Conservation (phyloP, 352 stramenopile genomes). For the Phytopythium cucurbitacearum region DNA sequence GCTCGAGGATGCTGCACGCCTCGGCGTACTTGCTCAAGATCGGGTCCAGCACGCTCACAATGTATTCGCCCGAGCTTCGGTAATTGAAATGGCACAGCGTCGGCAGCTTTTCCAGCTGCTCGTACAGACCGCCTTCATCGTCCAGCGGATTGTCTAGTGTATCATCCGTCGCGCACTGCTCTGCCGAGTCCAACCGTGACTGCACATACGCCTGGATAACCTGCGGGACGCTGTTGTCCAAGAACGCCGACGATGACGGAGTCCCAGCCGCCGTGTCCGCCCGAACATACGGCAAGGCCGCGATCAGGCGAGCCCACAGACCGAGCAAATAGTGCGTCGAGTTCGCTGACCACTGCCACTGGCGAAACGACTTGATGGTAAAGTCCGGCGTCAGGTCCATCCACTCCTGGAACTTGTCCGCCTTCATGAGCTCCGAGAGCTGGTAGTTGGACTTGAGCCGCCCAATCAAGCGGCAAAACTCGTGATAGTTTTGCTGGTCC, state of each 20-base stretch:
- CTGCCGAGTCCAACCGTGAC: constrained; percentile 92
- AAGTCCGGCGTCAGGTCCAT: constrained; percentile 95
- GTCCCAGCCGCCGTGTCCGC: constrained; percentile 54
- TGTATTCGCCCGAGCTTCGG: constrained; percentile 87
- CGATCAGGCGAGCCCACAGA: constrained; percentile 95
- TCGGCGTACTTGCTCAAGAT: constrained; percentile 93
- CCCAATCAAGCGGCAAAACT: constrained; percentile 97
- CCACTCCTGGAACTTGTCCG: constrained; percentile 96
- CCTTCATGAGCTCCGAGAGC: constrained; percentile 96
- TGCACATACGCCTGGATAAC: constrained; percentile 96
- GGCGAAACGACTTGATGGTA: constrained; percentile 95
- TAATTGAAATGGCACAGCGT: constrained; percentile 98
- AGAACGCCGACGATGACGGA: constrained; percentile 52
- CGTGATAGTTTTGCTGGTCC: constrained; percentile 98
- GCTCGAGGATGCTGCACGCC: constrained; percentile 71
- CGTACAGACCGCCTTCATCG: constrained; percentile 94
- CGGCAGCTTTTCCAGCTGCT: constrained; percentile 96
- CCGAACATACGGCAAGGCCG: constrained; percentile 95
- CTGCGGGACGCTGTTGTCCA: constrained; percentile 70
- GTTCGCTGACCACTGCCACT: constrained; percentile 94
- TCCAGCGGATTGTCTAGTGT: constrained; percentile 95
- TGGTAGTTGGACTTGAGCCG: constrained; percentile 98
- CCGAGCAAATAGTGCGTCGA: constrained; percentile 97
- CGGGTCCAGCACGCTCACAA: constrained; percentile 94
- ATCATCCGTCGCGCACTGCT: constrained; percentile 92